A percentile compares a stretch with the other conserved stretches of the same genome.
These are phyloP conservation scores for Neurospora sp. DNA, from an alignment of 495 filamentous ascomycete species.

Conservation along the genomic window DNA sequence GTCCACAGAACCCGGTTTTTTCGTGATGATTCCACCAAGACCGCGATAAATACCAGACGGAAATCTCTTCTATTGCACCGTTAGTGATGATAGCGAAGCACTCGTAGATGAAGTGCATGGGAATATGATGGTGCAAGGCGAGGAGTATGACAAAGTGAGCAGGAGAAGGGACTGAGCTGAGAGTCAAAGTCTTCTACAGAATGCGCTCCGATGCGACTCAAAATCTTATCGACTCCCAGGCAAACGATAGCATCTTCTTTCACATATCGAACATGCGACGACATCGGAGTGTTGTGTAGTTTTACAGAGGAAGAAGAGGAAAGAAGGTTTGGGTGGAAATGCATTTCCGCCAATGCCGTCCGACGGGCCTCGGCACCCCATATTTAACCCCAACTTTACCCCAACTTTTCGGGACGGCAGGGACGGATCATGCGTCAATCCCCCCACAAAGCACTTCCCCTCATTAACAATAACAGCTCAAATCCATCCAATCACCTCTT, in stretches of 20 bases:
- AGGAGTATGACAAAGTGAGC: not conserved
- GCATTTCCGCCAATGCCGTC: not conserved
- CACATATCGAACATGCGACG: not conserved
- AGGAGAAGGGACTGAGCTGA: not conserved
- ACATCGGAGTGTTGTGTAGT: not conserved
- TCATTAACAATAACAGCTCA: not conserved
- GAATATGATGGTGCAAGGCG: not conserved
- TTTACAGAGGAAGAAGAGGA: not conserved
- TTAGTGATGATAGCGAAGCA: not conserved
- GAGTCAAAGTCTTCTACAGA: not conserved
- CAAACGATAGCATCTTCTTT: not conserved
- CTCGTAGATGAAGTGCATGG: not conserved
- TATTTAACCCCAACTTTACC: not conserved
- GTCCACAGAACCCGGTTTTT: not conserved
- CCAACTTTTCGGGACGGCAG: not conserved
- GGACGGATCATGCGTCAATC: not conserved
- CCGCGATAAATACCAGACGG: not conserved
- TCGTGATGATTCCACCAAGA: not conserved
- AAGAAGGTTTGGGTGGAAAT: not conserved
- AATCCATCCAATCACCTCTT: not conserved
- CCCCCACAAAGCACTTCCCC: not conserved
- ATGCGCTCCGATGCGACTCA: not conserved
- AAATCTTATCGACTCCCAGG: not conserved
- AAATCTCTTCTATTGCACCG: not conserved
- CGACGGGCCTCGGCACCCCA: not conserved